Evolutionary conservation across 2,329 filamentous ascomycete species (phyloP).

Genomic region (Claviceps spartinae): DNA sequence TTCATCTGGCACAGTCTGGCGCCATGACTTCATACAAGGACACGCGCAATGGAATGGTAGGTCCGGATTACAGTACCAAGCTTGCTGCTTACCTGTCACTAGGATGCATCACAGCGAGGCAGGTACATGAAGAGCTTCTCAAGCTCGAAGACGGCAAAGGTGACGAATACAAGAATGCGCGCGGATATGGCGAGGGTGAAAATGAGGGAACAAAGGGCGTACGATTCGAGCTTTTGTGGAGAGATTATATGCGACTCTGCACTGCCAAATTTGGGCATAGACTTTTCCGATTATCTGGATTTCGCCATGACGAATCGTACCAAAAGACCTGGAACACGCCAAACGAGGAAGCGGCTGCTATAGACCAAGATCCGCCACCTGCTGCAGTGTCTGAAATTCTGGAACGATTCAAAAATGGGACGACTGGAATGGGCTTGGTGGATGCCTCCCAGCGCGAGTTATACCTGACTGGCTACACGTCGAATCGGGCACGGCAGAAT

Average conservation of each 20-base stretch:
- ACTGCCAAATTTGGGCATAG: slow-evolving; percentile 53
- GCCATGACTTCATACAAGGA: slow-evolving; percentile 52
- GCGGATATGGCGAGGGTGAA: slow-evolving; percentile 55
- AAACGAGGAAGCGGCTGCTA: slow-evolving; percentile 14
- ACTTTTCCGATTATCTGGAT: slow-evolving; percentile 53
- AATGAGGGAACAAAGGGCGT: slow-evolving; percentile 57
- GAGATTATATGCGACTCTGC: slow-evolving; percentile 71
- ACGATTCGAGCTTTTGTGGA: slow-evolving; percentile 62
- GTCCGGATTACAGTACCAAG: slow-evolving; percentile 60
- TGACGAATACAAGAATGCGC: slow-evolving; percentile 21
- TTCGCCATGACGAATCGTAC: slow-evolving; percentile 33
- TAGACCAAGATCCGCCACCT: slow-evolving; percentile 25
- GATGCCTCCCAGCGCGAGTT: slow-evolving; percentile 67
- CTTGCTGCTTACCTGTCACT: slow-evolving; percentile 60
- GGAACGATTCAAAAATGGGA: slow-evolving; percentile 48
- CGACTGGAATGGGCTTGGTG: slow-evolving; percentile 62
- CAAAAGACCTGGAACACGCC: slow-evolving; percentile 36
- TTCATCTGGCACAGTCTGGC: slow-evolving; percentile 46
- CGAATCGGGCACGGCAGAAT: slow-evolving; percentile 63
- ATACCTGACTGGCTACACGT: slow-evolving; percentile 63
- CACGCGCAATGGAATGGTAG: slow-evolving; percentile 58
- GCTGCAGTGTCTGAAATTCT: slow-evolving; percentile 35
- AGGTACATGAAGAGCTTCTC: slow-evolving; percentile 54
- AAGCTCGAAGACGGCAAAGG: slow-evolving; percentile 54
- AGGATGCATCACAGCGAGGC: slow-evolving; percentile 59